phyloP scores from a whole-genome alignment of 2,329 filamentous ascomycete species.

The Fusarium citri region DNA sequence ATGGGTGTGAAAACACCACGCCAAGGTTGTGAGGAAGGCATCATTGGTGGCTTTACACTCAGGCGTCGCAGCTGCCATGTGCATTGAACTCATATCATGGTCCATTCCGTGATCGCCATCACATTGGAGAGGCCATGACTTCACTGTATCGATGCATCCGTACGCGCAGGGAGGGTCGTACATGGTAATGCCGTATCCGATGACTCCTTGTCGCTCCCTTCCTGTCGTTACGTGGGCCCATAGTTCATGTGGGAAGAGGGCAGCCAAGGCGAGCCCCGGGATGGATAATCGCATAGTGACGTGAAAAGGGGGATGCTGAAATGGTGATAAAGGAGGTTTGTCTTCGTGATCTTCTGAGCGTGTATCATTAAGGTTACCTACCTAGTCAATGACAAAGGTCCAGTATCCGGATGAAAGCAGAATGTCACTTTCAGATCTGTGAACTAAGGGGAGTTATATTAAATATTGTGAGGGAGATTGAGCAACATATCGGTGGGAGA shows the following conservation, averaged over 20 bases:
- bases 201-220: neutral
- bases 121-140: neutral
- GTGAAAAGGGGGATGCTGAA: neutral
- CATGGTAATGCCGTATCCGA: neutral
- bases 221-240: neutral
- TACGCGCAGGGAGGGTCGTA: neutral
- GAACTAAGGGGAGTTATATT: neutral
- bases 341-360: neutral
- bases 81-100: neutral
- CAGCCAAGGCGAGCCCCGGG: neutral
- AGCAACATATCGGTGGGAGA: neutral
- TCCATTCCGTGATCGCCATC: neutral
- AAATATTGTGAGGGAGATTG: neutral
- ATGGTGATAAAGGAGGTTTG: neutral
- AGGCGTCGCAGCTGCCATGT: neutral
- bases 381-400: too few relatives aligned
- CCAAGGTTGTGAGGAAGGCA: neutral
- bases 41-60: neutral
- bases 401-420: neutral
- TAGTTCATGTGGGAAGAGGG: neutral
- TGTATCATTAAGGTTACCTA: neutral
- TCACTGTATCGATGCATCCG: neutral
- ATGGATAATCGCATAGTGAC: neutral
- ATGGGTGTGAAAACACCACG: neutral
- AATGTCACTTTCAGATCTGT: neutral